A percentile compares a stretch with the other conserved stretches of the same genome.
Conservation (phyloP, 805 yeast species). For the Kockiozyma suomiensis region DNA sequence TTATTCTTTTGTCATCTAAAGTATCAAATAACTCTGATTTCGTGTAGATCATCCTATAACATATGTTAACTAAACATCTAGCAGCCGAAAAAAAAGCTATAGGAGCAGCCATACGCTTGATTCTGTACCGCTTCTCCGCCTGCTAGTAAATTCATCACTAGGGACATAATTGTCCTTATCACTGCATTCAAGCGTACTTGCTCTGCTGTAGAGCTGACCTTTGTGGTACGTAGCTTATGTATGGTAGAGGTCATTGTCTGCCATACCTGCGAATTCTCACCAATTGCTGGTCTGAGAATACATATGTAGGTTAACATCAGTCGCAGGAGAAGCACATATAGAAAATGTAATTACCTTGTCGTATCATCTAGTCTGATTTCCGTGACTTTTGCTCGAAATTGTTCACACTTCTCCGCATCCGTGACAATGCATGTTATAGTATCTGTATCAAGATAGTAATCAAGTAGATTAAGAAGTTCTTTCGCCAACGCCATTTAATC, state of each 20-base stretch:
- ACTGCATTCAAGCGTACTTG: not conserved
- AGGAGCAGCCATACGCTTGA: slow-evolving; percentile 12
- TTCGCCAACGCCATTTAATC: not conserved
- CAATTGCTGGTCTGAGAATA: not conserved
- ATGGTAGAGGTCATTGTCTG: not conserved
- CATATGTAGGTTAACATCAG: not conserved
- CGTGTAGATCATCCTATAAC: not conserved
- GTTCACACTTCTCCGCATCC: not conserved
- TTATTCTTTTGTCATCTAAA: slow-evolving; percentile 6
- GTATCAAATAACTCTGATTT: slow-evolving; percentile 8
- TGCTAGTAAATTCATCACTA: slow-evolving; percentile 23
- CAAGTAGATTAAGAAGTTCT: not conserved
- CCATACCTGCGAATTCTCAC: slow-evolving; percentile 1
- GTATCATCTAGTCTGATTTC: slow-evolving; percentile 5
- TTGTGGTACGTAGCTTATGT: not conserved
- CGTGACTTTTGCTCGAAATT: not conserved
- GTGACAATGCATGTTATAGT: not conserved
- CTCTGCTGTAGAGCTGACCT: not conserved
- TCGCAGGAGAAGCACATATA: too few species aligned
- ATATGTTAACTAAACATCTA: not conserved
- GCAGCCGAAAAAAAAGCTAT: not conserved
- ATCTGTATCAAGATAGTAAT: not conserved
- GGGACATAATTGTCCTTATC: slow-evolving; percentile 6
- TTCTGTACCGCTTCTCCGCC: slow-evolving; percentile 18
- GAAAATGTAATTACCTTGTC: not conserved